Evolutionary conservation across 768 basidiomycete genomes (phyloP).

Genomic region (Lactarius indigo): DNA sequence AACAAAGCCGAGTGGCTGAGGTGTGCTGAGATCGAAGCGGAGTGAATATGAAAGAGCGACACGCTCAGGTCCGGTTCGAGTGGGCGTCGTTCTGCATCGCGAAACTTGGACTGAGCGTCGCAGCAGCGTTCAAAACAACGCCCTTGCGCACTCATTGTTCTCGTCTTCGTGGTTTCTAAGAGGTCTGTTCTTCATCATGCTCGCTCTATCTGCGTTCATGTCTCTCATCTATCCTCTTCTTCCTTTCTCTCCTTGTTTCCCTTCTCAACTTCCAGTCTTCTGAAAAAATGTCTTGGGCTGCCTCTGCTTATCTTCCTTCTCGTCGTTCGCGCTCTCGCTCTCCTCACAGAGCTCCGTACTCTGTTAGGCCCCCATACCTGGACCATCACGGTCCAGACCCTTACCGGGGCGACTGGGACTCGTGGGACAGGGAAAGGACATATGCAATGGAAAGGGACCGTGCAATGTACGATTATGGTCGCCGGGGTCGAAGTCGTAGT

Average conservation of each 20-base stretch:
- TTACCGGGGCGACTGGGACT: conserved; percentile 65
- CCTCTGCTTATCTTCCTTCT: conserved; percentile 62
- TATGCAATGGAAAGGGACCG: conserved; percentile 74
- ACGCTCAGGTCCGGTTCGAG: conserved; percentile 24
- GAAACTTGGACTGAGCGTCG: conserved; percentile 48
- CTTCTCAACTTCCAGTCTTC: conserved; percentile 47
- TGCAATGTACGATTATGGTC: conserved; percentile 58
- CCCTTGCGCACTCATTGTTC: conserved; percentile 34
- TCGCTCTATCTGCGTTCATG: conserved; percentile 70
- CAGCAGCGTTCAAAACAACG: conserved; percentile 40
- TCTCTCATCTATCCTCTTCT: conserved; percentile 66
- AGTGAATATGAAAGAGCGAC: conserved; percentile 37
- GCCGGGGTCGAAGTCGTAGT: conserved; percentile 75
- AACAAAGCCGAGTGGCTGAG: conserved; percentile 16
- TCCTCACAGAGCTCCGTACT: conserved; percentile 51
- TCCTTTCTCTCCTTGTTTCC: conserved; percentile 44
- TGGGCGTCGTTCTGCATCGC: conserved; percentile 50
- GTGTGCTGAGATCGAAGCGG: conserved; percentile 33
- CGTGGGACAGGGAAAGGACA: conserved; percentile 67
- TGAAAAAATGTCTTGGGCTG: conserved; percentile 63
- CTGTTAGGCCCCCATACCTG: conserved; percentile 52
- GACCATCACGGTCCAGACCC: conserved; percentile 56
- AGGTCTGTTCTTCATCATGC: conserved; percentile 95
- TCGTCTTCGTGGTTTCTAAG: conserved; percentile 53
- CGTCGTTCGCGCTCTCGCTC: conserved; percentile 85